Evolutionary conservation across 139 green algal species (phyloP), one percentile per base, ranked within the genome.

Genomic region (Chara braunii): DNA sequence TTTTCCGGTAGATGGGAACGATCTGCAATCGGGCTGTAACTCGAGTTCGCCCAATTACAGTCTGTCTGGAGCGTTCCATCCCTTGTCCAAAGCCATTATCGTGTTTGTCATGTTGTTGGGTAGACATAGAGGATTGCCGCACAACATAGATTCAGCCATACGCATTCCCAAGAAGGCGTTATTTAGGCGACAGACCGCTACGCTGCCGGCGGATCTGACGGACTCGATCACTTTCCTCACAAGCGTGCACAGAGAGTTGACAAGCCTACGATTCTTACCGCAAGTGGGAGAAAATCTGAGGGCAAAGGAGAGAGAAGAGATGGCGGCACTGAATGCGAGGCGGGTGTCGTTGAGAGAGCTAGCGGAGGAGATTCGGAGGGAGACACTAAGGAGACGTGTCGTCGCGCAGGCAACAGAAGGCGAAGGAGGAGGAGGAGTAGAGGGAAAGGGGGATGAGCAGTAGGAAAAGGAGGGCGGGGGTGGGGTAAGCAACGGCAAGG

Each of bases 31-130:
- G n/a, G 11, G 14, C 11, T 58, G 11, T 58, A 18, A 18, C n/a
- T 44, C n/a, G n/a, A 18, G 18, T 18, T 18, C 22, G 14, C 14
- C 43, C n/a, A 37, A 59, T 18, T 18, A 18, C 18, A 59, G 14
- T 44, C 43, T 18, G 18, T 18, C 22, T 43, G 14, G n/a, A 59
- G 18, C 14, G 18, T 18, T 43, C n/a, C n/a, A 43, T 59, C n/a
- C 18, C 14, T 55, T 59, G n/a, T 55, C n/a, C 14, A 18, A 55
- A 43, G 18, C 22, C 22, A 59, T 59, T 59, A 18, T 59, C 14
- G 22, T 55, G n/a, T 14, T 44, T 59, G n/a, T 44, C n/a, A 59
- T 59, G 51, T 59, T 37, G n/a, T 18, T 59, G 14, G n/a, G n/a
- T 18, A 18, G n/a, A 18, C 22, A 55, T 18, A 14, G 22, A 18